Conservation (phyloP, 352 stramenopile genomes). For the Phytophthora hybrid region DNA sequence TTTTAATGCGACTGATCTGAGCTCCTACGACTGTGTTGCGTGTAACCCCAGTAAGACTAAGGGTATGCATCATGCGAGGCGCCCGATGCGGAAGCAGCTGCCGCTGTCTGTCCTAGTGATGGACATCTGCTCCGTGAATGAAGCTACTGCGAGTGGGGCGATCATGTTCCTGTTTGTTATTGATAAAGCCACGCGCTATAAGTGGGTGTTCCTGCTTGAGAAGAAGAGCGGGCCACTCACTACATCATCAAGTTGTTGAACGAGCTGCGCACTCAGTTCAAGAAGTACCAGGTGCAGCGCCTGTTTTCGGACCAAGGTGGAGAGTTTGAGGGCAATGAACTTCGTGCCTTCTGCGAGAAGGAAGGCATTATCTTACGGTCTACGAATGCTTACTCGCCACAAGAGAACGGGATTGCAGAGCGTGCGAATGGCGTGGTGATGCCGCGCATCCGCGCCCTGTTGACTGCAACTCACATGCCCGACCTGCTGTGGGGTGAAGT, state of each 20-base stretch:
- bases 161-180: conserved; percentile 21
- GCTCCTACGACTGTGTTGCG: conserved; percentile 11
- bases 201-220: conserved; percentile 19
- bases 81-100: no score
- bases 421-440: conserved; percentile 15
- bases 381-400: conserved; percentile 18
- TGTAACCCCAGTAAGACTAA: conserved; percentile 5
- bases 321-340: not conserved
- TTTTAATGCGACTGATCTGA: conserved; percentile 7
- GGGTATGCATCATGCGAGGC: not conserved
- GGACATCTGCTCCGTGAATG: conserved; percentile 16
- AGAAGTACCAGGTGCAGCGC: not conserved
- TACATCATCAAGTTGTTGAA: conserved; percentile 9
- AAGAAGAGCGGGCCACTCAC: conserved; percentile 13
- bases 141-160: conserved; percentile 1
- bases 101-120: conserved; percentile 4
- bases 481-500: not conserved
- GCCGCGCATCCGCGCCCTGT: conserved; percentile 7
- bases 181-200: conserved; percentile 19
- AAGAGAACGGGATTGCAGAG: conserved; percentile 20
- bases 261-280: conserved; percentile 18
- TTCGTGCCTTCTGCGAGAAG: not conserved
- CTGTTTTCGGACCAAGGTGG: not conserved
- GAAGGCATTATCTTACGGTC: not conserved
- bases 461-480: not conserved